Conservation (phyloP, 306 rosid species). For the Cyamopsis tetragonoloba region DNA sequence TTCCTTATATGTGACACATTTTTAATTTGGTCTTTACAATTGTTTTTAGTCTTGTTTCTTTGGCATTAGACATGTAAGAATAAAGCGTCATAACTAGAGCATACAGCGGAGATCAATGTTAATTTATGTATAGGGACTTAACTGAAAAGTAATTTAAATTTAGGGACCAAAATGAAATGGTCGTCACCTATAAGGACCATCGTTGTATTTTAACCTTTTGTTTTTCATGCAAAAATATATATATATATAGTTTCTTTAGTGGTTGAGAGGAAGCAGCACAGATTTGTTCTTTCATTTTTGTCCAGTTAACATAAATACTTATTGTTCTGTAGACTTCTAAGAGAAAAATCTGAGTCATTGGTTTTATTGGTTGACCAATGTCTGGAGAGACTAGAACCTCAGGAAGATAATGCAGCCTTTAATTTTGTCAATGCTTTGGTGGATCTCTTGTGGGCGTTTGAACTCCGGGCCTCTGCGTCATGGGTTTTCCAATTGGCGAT, state of each 20-base stretch:
- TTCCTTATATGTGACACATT: no score
- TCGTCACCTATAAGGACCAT: no score
- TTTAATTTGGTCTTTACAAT: no score
- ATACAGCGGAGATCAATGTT: no score
- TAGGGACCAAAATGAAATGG: no score
- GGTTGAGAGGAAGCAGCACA: slow-evolving; percentile 13
- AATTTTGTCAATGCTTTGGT: slow-evolving; percentile 86
- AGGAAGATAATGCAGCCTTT: slow-evolving; percentile 88
- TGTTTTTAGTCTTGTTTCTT: no score
- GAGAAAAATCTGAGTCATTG: slow-evolving; percentile 64
- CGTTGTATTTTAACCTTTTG: no score
- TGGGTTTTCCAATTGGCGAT: slow-evolving; percentile 94
- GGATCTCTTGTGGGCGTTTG: slow-evolving; percentile 95
- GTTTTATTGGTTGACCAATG: slow-evolving; percentile 63
- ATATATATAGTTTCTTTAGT: background rate
- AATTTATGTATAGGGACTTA: no score
- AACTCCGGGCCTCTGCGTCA: slow-evolving; percentile 87
- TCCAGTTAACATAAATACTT: slow-evolving; percentile 14
- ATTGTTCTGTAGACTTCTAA: slow-evolving; percentile 62
- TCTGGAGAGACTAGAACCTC: slow-evolving; percentile 53
- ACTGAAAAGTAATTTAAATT: no score
- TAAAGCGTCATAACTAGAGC: no score
- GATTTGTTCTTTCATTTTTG: background rate
- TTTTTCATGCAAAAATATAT: background rate
- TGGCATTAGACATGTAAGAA: no score